Conservation (phyloP, 306 rosid genomes). For the Vicia villosa region DNA sequence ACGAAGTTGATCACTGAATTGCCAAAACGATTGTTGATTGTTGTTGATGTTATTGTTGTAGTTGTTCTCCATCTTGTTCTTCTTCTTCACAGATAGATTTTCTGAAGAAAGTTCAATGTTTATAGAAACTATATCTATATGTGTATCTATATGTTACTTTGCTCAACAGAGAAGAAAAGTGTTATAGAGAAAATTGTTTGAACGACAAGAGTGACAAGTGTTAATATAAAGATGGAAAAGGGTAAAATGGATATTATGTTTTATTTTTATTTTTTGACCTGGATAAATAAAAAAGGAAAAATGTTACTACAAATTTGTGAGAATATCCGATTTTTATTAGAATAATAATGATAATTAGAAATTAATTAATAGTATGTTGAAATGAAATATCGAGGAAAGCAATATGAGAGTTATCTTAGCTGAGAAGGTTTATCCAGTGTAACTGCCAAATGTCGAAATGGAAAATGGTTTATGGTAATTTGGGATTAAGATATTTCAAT, state of each 20-base stretch:
- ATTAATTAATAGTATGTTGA: background rate
- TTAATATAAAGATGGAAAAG: background rate
- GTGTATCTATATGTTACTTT: background rate
- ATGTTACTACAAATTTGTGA: no score
- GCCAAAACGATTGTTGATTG: constrained; percentile 64
- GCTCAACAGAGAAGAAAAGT: background rate
- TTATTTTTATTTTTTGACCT: no score
- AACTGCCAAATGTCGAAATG: constrained; percentile 36
- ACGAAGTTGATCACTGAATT: constrained; percentile 92
- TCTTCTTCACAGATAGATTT: no score
- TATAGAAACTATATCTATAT: background rate
- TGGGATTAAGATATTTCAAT: background rate
- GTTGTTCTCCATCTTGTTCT: constrained; percentile 38
- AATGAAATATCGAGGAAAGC: constrained; percentile 33
- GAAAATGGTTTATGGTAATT: constrained; percentile 13
- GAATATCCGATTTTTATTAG: no score
- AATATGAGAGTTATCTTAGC: background rate
- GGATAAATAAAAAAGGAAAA: background rate
- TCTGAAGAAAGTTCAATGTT: background rate
- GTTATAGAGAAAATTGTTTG: background rate
- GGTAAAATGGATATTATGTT: background rate
- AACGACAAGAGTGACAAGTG: constrained; percentile 1
- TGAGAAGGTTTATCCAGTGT: constrained; percentile 33
- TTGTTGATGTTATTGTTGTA: constrained; percentile 3
- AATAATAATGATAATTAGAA: background rate